phyloP scores from a whole-genome alignment of 2,329 filamentous ascomycete genomes.

The Alternaria alternata region DNA sequence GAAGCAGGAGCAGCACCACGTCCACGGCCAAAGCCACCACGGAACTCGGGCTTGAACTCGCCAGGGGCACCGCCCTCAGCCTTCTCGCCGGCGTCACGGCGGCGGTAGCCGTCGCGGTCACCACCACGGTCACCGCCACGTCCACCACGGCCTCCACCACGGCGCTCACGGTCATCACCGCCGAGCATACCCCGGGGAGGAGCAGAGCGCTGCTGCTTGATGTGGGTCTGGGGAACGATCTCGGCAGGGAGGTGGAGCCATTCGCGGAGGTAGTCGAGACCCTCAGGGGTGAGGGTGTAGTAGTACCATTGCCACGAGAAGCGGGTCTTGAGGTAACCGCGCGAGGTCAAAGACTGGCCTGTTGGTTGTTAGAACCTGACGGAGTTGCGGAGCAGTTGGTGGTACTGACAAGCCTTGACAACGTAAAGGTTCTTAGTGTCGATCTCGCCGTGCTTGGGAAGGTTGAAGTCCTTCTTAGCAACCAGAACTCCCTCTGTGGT shows the following conservation, averaged over 20 bases:
- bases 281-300: conserved; percentile 99
- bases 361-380: conserved; percentile 21
- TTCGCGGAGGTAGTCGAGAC: conserved; percentile 99
- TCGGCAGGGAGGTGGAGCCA: conserved; percentile 99
- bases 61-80: conserved; percentile 51
- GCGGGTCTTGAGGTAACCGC: conserved; percentile 99
- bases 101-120: conserved; percentile 83
- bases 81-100: conserved; percentile 73
- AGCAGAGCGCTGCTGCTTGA: conserved; percentile 99
- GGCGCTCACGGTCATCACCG: conserved; percentile 79
- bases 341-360: conserved; percentile 92
- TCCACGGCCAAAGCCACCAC: conserved; percentile 54
- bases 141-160: conserved; percentile 72
- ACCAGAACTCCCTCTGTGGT: conserved; percentile 80
- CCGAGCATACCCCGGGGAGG: conserved; percentile 99
- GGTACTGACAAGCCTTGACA: conserved; percentile 81
- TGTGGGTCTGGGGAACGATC: conserved; percentile 99
- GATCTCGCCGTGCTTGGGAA: conserved; percentile 96
- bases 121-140: conserved; percentile 69
- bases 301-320: conserved; percentile 85
- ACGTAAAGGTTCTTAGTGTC: conserved; percentile 99
- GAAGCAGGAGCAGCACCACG: conserved; percentile 50
- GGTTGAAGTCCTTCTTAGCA: conserved; percentile 99
- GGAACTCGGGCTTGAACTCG: conserved; percentile 56
- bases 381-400: not conserved